Conservation (phyloP, 2,329 filamentous ascomycete species). For the Aspergillus flavus region DNA sequence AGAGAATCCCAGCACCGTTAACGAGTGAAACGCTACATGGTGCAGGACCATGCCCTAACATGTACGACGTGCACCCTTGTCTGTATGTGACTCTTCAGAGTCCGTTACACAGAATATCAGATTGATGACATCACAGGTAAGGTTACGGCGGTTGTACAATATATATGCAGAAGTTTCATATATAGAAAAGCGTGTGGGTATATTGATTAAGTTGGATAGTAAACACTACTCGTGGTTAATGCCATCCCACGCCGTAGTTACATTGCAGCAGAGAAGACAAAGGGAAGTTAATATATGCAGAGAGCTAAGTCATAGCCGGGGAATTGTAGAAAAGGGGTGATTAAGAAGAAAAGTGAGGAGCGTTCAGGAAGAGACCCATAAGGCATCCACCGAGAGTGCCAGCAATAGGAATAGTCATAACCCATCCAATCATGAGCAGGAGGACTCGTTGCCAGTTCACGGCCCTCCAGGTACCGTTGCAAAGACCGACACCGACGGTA, state of each 20-base stretch:
- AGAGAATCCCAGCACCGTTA: too few relatives aligned
- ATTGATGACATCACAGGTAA: too few relatives aligned
- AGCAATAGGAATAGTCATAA: slow-evolving; percentile 65
- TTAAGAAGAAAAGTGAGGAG: slow-evolving; percentile 54
- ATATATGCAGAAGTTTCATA: neutral
- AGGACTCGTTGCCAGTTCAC: slow-evolving; percentile 76
- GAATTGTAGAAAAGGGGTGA: neutral
- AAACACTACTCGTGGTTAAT: neutral
- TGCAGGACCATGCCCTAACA: too few relatives aligned
- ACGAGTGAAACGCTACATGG: too few relatives aligned
- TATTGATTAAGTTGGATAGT: neutral
- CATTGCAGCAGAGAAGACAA: neutral
- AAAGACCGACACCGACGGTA: slow-evolving; percentile 75
- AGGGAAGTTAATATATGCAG: neutral
- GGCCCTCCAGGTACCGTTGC: slow-evolving; percentile 71
- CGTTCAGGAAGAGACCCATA: slow-evolving; percentile 60
- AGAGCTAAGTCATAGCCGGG: neutral
- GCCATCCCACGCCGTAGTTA: neutral
- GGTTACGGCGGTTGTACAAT: too few relatives aligned
- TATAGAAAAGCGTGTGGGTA: neutral
- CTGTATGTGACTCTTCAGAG: too few relatives aligned
- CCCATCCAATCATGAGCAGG: slow-evolving; percentile 68
- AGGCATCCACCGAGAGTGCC: slow-evolving; percentile 58
- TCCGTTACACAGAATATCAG: too few relatives aligned
- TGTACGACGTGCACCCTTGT: too few relatives aligned